Evolutionary conservation across 2,329 filamentous ascomycete genomes (phyloP), one percentile per base, ranked within the genome.

Genomic region (Alternaria brassicae): DNA sequence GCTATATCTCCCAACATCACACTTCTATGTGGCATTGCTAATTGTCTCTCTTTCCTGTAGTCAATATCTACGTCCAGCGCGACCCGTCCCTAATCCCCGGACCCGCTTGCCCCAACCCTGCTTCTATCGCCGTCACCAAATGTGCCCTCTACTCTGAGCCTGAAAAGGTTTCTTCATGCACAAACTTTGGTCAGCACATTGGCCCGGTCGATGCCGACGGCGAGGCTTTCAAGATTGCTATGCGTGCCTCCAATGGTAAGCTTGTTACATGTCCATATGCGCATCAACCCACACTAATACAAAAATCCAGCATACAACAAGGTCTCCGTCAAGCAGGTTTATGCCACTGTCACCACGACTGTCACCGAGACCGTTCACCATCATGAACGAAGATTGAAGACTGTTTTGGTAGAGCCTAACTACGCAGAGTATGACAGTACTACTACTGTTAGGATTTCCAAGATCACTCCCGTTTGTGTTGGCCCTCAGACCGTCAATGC

Each of bases 61-160:
- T 71, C 65, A 70, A 71, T 58, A 64, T 70, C 49, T 71, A 62
- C 54, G 53, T 70, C 51, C 50, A 61, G 30, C 63, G 68, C 28
- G 25, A 58, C 5, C 68, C 67, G 4, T 52, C 45, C 3, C n/a
- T 53, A 3, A 28, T 37, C 3, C 65, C 66, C 1, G 61, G 58
- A 7, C 17, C 51, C 2, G 36, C 10, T 0, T 71, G 68, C 45
- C 65, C 67, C 17, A 70, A 71, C 19, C 68, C 68, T 4, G 7
- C 40, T 1, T 44, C 67, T 15, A 61, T 51, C 15, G 53, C 49
- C 7, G 36, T 53, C n/a, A 54, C 56, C 27, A 53, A 51, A 8
- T 71, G 68, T 42, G 54, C 60, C 12, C 53, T 71, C 3, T 71
- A 60, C 42, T 34, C 36, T 3, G 23, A 44, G 36, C 56, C 61